Base-by-base conservation (phyloP, 192 early-diverging fungal genomes). In the Rhizoclosmatium globosum region DNA sequence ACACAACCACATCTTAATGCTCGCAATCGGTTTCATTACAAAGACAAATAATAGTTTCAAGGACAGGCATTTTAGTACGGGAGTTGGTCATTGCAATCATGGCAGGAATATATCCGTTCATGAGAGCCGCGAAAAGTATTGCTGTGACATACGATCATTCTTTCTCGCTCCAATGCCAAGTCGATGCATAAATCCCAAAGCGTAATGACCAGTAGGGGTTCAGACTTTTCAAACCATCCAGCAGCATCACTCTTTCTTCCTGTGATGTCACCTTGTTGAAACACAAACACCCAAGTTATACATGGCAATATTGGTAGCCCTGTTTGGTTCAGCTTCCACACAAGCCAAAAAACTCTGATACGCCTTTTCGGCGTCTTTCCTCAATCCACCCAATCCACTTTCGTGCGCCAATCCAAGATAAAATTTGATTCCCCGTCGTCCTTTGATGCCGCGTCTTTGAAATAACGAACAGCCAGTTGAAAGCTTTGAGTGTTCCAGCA, bases 271-370 rank as follows among this genome's bases (percentile, higher is more conserved):
- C 50, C 50, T 53, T 53, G 50, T 53, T 53, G 50, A 53, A 53
- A 17, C 50, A 53, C 50, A 53, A 53, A 53, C 50, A 53, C 50
- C 50, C 50, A 53, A 53, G 50, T 53, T 53, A 17, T 53, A 53
- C 50, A 53, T 53, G 50, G 50, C 50, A 17, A 13, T 53, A 13
- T 53, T 7, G 6, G 50, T 53, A 17, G 50, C 50, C 50, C 9
- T 53, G 50, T 53, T 53, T 53, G 50, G 50, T 17, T 53, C 50
- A 17, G 9, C 50, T 53, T 53, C 50, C 17, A 17, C 50, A 17
- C 50, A 53, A 53, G 50, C 50, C 50, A 53, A 53, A 53, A 53
- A 53, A 53, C 50, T 53, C 50, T 53, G 50, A 17, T 53, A 53
- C 17, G 50, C 50, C 50, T 17, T 53, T 53, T 53, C 50, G 6